phyloP scores from a whole-genome alignment of 2,329 filamentous ascomycete genomes.

The Colletotrichum trifolii region DNA sequence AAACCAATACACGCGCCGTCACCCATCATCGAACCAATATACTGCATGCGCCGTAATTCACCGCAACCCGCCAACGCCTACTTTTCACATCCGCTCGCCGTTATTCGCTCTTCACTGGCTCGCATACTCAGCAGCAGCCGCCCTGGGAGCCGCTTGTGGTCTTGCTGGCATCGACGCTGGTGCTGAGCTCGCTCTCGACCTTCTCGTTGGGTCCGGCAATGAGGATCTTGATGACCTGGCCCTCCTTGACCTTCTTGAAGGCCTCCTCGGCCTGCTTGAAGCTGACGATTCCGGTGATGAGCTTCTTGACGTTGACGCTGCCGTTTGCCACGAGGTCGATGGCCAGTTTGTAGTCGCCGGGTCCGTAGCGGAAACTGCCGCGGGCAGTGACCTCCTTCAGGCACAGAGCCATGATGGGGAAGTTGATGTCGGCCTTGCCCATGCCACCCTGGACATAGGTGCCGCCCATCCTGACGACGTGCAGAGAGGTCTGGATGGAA shows the following conservation, averaged over 20 bases:
- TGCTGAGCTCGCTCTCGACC: slow-evolving; percentile 40
- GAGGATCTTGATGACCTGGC: slow-evolving; percentile 79
- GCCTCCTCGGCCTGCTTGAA: slow-evolving; percentile 88
- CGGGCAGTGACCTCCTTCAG: slow-evolving; percentile 88
- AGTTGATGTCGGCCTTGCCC: slow-evolving; percentile 87
- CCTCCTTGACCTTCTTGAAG: slow-evolving; percentile 86
- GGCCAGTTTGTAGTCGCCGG: slow-evolving; percentile 87
- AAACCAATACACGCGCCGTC: slow-evolving; percentile 18
- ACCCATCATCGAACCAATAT: slow-evolving; percentile 17
- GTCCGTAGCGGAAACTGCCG: slow-evolving; percentile 90
- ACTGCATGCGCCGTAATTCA: slow-evolving; percentile 26
- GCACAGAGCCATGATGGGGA: slow-evolving; percentile 92
- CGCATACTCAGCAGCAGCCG: slow-evolving; percentile 30
- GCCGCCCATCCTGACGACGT: slow-evolving; percentile 77
- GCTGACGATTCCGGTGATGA: slow-evolving; percentile 81
- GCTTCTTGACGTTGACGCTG: slow-evolving; percentile 81
- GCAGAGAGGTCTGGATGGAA: slow-evolving; percentile 79
- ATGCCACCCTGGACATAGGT: slow-evolving; percentile 89
- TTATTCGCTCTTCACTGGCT: background rate
- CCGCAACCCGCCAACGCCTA: slow-evolving; percentile 28
- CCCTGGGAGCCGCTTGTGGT: slow-evolving; percentile 28
- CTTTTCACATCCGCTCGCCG: slow-evolving; percentile 27
- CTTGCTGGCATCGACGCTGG: slow-evolving; percentile 33
- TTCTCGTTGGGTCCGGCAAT: slow-evolving; percentile 76
- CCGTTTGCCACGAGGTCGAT: slow-evolving; percentile 80